A percentile compares a stretch with the other conserved stretches of the same genome.
Conservation (phyloP, 352 stramenopile species). For the Globisporangium apiculatum region DNA sequence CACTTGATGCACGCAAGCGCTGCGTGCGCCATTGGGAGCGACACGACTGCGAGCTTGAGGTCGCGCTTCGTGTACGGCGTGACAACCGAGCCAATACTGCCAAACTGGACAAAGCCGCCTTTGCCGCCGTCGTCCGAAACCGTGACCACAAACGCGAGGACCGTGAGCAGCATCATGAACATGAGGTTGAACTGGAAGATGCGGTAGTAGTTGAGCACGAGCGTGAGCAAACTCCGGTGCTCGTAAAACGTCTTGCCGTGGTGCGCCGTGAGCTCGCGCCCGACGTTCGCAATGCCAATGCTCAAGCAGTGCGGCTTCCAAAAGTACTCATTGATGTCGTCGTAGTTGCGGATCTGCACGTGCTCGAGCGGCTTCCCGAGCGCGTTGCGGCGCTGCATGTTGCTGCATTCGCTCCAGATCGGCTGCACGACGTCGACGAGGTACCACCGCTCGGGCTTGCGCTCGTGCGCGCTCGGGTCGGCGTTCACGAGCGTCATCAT, state of each 20-base stretch:
- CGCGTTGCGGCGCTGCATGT: conserved; percentile 65
- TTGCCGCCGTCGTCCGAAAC: conserved; percentile 57
- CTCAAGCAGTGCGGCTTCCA: conserved; percentile 63
- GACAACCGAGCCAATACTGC: conserved; percentile 44
- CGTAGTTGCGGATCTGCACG: conserved; percentile 74
- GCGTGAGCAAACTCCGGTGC: conserved; percentile 58
- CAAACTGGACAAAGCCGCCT: conserved; percentile 45
- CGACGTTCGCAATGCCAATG: conserved; percentile 38
- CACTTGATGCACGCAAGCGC: conserved; percentile 51
- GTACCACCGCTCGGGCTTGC: conserved; percentile 49
- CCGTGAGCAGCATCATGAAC: conserved; percentile 48
- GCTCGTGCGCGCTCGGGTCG: conserved; percentile 33
- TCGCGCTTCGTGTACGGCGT: conserved; percentile 42
- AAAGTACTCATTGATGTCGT: conserved; percentile 82
- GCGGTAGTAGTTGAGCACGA: conserved; percentile 74
- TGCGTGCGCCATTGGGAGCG: conserved; percentile 43
- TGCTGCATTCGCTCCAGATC: conserved; percentile 63
- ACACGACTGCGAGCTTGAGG: conserved; percentile 42
- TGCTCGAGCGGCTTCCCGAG: conserved; percentile 58
- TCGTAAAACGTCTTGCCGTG: conserved; percentile 80
- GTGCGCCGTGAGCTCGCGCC: conserved; percentile 38
- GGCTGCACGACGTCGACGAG: conserved; percentile 46
- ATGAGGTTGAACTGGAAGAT: conserved; percentile 84
- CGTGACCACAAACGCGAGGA: conserved; percentile 46
- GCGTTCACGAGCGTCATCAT: conserved; percentile 47